Conservation (phyloP, 371 early-diverging fungal genomes). For the Mortierella sp. region DNA sequence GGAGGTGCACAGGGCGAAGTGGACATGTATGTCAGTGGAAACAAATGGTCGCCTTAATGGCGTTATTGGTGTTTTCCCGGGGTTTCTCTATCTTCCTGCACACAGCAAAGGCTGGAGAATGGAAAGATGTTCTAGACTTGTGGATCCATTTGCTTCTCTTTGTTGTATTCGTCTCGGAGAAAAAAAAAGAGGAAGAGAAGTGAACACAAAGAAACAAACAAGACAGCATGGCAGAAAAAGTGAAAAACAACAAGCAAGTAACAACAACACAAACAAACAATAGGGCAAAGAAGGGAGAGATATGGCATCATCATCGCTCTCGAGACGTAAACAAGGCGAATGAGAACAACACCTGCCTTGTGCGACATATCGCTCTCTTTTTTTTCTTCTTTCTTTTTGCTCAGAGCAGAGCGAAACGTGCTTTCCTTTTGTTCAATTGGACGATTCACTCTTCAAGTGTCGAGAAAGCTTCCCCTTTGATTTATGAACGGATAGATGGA, state of each 20-base stretch:
- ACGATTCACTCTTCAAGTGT: not conserved
- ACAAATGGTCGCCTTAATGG: not conserved
- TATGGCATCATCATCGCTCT: constrained; percentile 12
- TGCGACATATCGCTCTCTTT: not conserved
- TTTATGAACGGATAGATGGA: not conserved
- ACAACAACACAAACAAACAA: not conserved
- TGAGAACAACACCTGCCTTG: not conserved
- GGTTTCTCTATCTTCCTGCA: not conserved
- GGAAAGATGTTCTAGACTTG: not conserved
- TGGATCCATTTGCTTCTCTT: not conserved
- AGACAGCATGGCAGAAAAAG: not conserved
- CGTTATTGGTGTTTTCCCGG: not conserved
- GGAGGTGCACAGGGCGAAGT: not conserved
- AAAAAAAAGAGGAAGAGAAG: not conserved
- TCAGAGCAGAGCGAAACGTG: constrained; percentile 5
- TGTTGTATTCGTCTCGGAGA: not conserved
- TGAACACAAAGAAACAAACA: not conserved
- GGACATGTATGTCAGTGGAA: not conserved
- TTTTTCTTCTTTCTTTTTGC: not conserved
- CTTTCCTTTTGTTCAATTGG: not conserved
- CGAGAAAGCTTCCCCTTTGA: not conserved
- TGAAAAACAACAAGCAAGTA: too few relatives aligned
- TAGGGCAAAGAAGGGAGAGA: constrained; percentile 10
- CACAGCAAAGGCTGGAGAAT: not conserved
- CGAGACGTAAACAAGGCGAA: not conserved